Evolutionary conservation across 495 filamentous ascomycete species (phyloP).

Genomic region (Penicillium crystallinum): DNA sequence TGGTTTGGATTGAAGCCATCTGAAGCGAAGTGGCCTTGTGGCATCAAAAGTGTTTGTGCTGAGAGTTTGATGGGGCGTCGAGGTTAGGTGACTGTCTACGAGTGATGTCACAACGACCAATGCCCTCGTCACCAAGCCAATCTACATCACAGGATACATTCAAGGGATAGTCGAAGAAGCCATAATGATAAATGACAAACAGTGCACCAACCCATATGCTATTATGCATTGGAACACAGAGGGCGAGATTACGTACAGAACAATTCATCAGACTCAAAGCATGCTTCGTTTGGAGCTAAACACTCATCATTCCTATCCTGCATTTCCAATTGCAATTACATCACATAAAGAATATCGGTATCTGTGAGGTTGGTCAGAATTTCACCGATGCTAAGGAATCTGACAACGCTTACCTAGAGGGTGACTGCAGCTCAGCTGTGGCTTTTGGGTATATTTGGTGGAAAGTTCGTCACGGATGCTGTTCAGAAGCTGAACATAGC

Average conservation of each 20-base stretch:
- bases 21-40: neutral
- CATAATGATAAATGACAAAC: conserved; percentile 16
- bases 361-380: conserved; percentile 39
- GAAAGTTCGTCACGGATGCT: conserved; percentile 90
- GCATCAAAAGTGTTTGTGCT: neutral
- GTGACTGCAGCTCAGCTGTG: conserved; percentile 94
- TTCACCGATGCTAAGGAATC: neutral
- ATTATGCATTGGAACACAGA: conserved; percentile 13
- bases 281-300: conserved; percentile 1
- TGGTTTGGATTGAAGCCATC: neutral
- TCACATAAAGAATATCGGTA: conserved; percentile 60
- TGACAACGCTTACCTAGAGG: conserved; percentile 68
- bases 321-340: conserved; percentile 37
- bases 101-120: conserved; percentile 18
- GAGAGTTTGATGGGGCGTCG: neutral
- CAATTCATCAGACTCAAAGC: conserved; percentile 10
- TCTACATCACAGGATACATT: neutral
- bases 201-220: conserved; percentile 3
- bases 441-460: conserved; percentile 89
- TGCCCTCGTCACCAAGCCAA: conserved; percentile 3
- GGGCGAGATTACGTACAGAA: conserved; percentile 21
- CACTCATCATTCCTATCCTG: neutral
- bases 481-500: conserved; percentile 92
- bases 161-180: no score
- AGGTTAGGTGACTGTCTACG: neutral